phyloP scores from a whole-genome alignment of 2,329 filamentous ascomycete species.

The Ophiostoma pallidulum region DNA sequence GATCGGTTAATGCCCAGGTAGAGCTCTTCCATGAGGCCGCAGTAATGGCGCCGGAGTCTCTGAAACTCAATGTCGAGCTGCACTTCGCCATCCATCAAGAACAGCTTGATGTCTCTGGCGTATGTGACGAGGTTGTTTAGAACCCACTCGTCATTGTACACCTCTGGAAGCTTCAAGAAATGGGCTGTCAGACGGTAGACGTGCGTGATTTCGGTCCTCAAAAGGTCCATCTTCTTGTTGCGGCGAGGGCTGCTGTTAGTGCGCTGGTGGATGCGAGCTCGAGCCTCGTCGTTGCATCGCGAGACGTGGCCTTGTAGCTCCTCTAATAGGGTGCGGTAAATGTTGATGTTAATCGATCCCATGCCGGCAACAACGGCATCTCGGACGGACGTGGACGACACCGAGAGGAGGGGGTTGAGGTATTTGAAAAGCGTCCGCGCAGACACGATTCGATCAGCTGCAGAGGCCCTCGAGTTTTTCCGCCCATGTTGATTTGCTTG shows the following conservation, averaged over 20 bases:
- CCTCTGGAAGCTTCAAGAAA: conserved; percentile 68
- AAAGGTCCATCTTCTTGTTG: conserved; percentile 72
- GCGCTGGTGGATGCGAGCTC: conserved; percentile 75
- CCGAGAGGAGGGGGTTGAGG: conserved; percentile 77
- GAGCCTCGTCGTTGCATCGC: conserved; percentile 80
- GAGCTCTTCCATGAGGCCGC: conserved; percentile 82
- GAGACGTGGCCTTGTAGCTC: conserved; percentile 80
- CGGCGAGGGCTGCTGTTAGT: conserved; percentile 73
- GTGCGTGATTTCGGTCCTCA: conserved; percentile 91
- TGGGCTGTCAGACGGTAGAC: conserved; percentile 91
- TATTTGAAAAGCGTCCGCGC: conserved; percentile 85
- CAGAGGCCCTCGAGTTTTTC: conserved; percentile 63
- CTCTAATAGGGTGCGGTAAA: conserved; percentile 84
- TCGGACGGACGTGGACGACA: conserved; percentile 68
- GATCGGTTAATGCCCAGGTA: conserved; percentile 86
- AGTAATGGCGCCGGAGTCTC: conserved; percentile 84
- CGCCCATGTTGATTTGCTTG: conserved; percentile 64
- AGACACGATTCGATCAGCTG: conserved; percentile 70
- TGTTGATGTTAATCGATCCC: conserved; percentile 88
- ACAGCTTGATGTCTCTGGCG: conserved; percentile 84
- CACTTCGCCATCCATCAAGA: conserved; percentile 88
- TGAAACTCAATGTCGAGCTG: conserved; percentile 94
- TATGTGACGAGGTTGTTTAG: conserved; percentile 81
- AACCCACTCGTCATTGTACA: conserved; percentile 84
- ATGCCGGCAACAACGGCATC: conserved; percentile 86